Evolutionary conservation across 2,329 filamentous ascomycete genomes (phyloP).

Genomic region (Leptodontidium sp.): DNA sequence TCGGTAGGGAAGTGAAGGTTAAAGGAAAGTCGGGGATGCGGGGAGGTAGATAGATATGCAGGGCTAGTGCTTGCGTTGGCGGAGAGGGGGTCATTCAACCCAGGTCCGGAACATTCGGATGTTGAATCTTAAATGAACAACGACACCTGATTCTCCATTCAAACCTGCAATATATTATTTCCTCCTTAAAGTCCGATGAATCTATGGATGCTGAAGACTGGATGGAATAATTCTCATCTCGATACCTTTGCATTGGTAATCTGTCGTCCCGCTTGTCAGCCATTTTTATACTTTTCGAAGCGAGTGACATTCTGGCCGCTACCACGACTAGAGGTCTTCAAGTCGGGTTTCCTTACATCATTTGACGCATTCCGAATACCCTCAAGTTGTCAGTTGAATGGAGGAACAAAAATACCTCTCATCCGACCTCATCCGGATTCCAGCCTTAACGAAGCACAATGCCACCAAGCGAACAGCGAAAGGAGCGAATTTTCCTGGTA

Average conservation of each 20-base stretch:
- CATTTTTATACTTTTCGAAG: neutral
- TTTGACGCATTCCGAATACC: neutral
- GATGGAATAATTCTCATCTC: too few species aligned
- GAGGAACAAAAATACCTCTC: neutral
- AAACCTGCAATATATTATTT: neutral
- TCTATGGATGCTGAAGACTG: too few species aligned
- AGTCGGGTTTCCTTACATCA: neutral
- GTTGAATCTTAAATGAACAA: neutral
- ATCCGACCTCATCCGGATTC: neutral
- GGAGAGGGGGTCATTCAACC: neutral
- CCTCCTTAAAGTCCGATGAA: neutral
- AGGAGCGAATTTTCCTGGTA: too few species aligned
- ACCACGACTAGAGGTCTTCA: neutral
- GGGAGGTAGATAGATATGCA: neutral
- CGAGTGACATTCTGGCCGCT: neutral
- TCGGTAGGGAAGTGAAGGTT: neutral
- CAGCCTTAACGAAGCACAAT: neutral
- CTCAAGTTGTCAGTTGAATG: neutral
- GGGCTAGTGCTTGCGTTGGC: neutral
- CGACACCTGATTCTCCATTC: neutral
- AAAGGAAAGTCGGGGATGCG: neutral
- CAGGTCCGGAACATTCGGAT: slow-evolving; percentile 10
- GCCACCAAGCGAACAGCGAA: too few species aligned
- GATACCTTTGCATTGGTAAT: too few species aligned
- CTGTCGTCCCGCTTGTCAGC: neutral